These are phyloP conservation scores for Arthrobotrys iridis DNA, from an alignment of 2,329 filamentous ascomycete genomes.

Conservation along the genomic window DNA sequence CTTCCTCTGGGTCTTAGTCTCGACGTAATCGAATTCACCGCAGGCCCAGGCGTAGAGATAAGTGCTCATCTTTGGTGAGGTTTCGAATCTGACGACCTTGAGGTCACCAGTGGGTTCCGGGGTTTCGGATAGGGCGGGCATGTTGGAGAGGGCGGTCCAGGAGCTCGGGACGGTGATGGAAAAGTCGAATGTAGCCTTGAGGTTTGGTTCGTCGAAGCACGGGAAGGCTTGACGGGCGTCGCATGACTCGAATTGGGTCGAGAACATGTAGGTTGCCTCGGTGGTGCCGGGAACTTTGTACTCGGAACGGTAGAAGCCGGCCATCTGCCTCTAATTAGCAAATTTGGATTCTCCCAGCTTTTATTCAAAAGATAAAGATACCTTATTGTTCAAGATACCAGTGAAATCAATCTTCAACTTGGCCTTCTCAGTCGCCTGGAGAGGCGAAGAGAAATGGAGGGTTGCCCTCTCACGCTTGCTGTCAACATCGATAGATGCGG, in stretches of 20 bases:
- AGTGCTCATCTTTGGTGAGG: slow-evolving; percentile 89
- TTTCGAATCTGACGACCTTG: slow-evolving; percentile 79
- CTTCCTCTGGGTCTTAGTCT: slow-evolving; percentile 85
- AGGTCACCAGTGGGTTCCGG: slow-evolving; percentile 65
- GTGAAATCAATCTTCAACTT: slow-evolving; percentile 76
- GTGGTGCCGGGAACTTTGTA: slow-evolving; percentile 74
- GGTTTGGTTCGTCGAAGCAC: slow-evolving; percentile 96
- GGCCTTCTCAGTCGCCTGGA: slow-evolving; percentile 74
- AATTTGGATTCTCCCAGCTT: background rate
- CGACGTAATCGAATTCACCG: slow-evolving; percentile 96
- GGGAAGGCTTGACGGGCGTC: slow-evolving; percentile 95
- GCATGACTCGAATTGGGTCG: slow-evolving; percentile 96
- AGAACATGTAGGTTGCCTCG: slow-evolving; percentile 72
- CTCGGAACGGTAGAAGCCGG: slow-evolving; percentile 91
- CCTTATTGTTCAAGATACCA: slow-evolving; percentile 82
- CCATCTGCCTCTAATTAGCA: slow-evolving; percentile 69
- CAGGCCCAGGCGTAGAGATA: slow-evolving; percentile 90
- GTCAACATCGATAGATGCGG: slow-evolving; percentile 78
- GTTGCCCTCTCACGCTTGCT: slow-evolving; percentile 83
- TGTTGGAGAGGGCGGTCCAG: slow-evolving; percentile 79
- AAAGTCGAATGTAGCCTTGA: slow-evolving; percentile 96
- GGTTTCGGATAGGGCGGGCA: slow-evolving; percentile 79
- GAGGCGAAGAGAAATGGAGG: slow-evolving; percentile 77
- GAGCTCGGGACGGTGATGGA: slow-evolving; percentile 89
- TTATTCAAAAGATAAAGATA: background rate